Conservation (phyloP, 106 monocot species). For the Dactylorhiza incarnata region DNA sequence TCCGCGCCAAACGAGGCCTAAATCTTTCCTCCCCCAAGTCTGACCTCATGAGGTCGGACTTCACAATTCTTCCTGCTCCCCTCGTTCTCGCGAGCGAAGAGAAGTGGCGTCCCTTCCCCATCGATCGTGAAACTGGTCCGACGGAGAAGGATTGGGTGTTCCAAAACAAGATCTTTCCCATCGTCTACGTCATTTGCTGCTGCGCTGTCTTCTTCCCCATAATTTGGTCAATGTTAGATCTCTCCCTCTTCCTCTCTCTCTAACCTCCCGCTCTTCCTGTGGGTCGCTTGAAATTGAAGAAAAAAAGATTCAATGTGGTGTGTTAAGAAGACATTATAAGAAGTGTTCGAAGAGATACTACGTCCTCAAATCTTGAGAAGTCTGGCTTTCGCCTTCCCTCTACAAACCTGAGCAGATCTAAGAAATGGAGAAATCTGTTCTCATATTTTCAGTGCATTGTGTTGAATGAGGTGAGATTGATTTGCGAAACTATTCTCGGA, state of each 20-base stretch:
- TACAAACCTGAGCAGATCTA: background rate
- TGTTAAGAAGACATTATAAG: background rate
- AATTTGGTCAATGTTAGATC: no score
- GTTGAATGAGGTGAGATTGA: background rate
- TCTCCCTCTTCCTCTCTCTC: background rate
- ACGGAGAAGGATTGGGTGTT: no score
- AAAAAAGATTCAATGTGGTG: background rate
- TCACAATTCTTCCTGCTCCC: no score
- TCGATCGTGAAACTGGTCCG: no score
- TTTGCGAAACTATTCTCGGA: background rate
- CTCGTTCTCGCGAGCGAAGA: no score
- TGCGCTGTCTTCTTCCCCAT: no score
- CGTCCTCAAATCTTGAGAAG: background rate
- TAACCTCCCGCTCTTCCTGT: background rate
- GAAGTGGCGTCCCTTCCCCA: no score
- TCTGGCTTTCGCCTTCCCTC: background rate
- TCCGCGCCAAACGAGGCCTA: no score
- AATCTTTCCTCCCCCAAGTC: no score
- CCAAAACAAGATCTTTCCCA: no score
- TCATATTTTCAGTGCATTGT: background rate
- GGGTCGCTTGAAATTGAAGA: background rate
- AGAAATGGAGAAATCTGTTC: background rate
- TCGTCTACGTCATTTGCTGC: no score
- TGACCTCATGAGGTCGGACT: no score
- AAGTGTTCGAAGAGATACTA: background rate